phyloP scores from a whole-genome alignment of 495 filamentous ascomycete species.

The Tuber indicum region DNA sequence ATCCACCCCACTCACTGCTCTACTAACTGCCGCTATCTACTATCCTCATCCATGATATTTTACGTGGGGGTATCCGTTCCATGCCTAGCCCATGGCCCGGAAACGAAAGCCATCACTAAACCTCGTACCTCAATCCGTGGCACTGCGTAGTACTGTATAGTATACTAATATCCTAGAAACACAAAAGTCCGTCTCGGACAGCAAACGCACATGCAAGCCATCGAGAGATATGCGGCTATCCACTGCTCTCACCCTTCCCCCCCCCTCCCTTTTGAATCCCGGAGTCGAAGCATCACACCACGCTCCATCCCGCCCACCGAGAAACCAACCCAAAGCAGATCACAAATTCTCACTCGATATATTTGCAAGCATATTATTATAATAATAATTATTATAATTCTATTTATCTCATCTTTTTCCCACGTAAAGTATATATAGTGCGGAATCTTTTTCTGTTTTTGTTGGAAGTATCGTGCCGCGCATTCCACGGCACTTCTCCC shows the following conservation, averaged over 20 bases:
- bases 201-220: background rate
- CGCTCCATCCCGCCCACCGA: background rate
- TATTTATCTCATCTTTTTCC: too few species aligned
- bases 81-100: background rate
- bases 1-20: background rate
- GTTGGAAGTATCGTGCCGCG: too few species aligned
- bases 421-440: too few species aligned
- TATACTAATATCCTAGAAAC: background rate
- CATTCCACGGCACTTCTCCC: too few species aligned
- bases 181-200: background rate
- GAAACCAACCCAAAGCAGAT: background rate
- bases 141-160: background rate
- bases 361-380: background rate
- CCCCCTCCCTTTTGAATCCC: background rate
- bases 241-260: background rate
- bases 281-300: background rate
- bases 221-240: background rate
- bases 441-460: too few species aligned
- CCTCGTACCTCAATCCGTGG: background rate
- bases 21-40: background rate
- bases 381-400: too few species aligned
- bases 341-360: background rate
- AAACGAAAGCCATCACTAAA: background rate
- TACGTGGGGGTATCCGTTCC: background rate
- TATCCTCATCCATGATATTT: background rate